Conservation (phyloP, 1,284 basidiomycete genomes). For the Naganishia sp. region DNA sequence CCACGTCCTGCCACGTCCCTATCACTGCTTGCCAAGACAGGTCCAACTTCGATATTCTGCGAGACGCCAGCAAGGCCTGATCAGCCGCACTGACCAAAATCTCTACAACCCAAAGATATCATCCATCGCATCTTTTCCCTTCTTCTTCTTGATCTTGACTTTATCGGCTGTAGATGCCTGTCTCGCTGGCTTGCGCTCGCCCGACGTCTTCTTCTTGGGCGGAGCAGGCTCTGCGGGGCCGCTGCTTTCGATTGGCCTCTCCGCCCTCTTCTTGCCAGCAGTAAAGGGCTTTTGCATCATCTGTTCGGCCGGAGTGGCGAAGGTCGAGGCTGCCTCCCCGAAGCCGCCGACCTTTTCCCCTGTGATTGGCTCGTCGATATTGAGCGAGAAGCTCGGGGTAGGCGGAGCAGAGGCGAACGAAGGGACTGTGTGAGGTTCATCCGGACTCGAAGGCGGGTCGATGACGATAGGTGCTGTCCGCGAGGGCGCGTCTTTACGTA, state of each 20-base stretch:
- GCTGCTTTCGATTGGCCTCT: not conserved
- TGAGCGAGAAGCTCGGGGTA: not conserved
- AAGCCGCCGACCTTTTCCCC: not conserved
- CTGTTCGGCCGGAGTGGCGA: no score
- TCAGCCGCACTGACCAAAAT: no score
- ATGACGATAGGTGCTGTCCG: not conserved
- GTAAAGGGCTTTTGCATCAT: not conserved
- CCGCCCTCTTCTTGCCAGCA: not conserved
- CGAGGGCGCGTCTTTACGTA: not conserved
- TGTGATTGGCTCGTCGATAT: not conserved
- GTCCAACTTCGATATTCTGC: no score
- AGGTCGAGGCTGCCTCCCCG: no score
- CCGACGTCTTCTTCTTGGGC: not conserved
- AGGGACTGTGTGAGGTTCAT: not conserved
- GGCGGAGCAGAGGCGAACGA: not conserved
- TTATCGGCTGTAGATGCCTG: not conserved
- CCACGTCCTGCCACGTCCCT: no score
- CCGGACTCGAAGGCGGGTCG: constrained; percentile 12
- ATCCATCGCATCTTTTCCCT: constrained; percentile 24
- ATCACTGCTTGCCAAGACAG: no score
- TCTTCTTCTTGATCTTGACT: constrained; percentile 9
- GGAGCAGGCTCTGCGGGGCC: not conserved
- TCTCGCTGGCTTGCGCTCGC: not conserved
- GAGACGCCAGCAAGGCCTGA: no score
- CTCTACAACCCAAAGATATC: constrained; percentile 25